Evolutionary conservation across 225 moss, liverwort and hornwort species (phyloP), one percentile per base, ranked within the genome.

Genomic region (Straminergon stramineum): DNA sequence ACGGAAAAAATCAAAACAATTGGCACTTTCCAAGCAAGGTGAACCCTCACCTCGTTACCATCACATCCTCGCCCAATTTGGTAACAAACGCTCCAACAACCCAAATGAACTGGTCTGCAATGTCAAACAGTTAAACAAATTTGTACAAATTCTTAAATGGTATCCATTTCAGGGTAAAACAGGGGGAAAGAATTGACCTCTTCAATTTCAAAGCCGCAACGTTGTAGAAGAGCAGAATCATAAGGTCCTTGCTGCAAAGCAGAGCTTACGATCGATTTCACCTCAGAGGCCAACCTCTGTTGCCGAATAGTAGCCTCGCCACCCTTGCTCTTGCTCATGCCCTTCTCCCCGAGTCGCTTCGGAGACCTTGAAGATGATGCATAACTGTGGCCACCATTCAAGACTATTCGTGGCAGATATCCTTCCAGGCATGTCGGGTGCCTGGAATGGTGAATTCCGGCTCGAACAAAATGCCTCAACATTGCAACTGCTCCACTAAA

Each of bases 121-220:
- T 75, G 58, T 55, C 53, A 24, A 69, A 35, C 23, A 45, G 43
- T 48, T 30, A 78, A n/a, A 79, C 41, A 61, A 82, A 86, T 67
- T 21, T 43, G 31, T 37, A 76, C 30, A 76, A 69, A 57, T 60
- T 52, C 77, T 68, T 61, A 52, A 39, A 67, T 34, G 34, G 8
- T 20, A 81, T 53, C 71, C 57, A 51, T 83, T 45, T 77, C 52
- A 48, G 37, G 35, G 17, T 27, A 35, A 37, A 52, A 65, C 70
- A n/a, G 35, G 51, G 43, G 60, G 79, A 21, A 73, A 30, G 12
- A 16, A 84, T 75, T 28, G 64, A 91, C 97, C 89, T 94, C 88
- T 85, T 94, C 92, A 82, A 97, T 91, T 90, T 97, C 90, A 69
- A 97, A 97, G 61, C 97, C 97, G 73, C 95, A 95, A 30, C 93